A percentile compares a stretch with the other conserved stretches of the same genome.
phyloP scores from a whole-genome alignment of 2,329 filamentous ascomycete species.

The Penicillium sp. region DNA sequence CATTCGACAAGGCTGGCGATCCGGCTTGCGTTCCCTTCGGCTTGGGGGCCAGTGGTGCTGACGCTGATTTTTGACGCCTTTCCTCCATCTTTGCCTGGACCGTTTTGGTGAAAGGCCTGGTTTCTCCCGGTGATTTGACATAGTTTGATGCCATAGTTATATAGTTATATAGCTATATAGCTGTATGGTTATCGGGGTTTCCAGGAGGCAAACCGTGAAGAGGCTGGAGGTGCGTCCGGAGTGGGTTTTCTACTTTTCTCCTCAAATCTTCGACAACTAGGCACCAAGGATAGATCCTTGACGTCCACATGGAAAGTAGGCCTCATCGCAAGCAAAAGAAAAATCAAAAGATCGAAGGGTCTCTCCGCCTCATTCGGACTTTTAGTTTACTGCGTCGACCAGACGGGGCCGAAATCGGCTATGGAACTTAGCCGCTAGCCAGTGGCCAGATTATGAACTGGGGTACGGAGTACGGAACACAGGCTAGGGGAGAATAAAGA shows the following conservation, averaged over 20 bases:
- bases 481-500: too few relatives aligned
- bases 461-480: too few relatives aligned
- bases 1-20: neutral
- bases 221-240: neutral
- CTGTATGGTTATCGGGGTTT: neutral
- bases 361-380: neutral
- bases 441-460: too few relatives aligned
- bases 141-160: neutral
- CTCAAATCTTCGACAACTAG: neutral
- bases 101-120: neutral
- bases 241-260: neutral
- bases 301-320: neutral
- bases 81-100: neutral
- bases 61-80: neutral
- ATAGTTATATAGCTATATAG: too few relatives aligned
- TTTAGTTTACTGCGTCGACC: neutral
- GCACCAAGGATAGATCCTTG: neutral
- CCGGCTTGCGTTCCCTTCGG: neutral
- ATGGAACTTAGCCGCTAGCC: too few relatives aligned
- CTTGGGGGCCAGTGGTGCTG: neutral
- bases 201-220: neutral
- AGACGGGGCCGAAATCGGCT: too few relatives aligned
- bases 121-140: neutral
- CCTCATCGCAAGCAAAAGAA: neutral
- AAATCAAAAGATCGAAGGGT: neutral